Percentiles rank a stretch among this genome's conserved stretches.
Evolutionary conservation across 345 rosid genomes (phyloP).

Genomic region (Eucalyptus polybractea): DNA sequence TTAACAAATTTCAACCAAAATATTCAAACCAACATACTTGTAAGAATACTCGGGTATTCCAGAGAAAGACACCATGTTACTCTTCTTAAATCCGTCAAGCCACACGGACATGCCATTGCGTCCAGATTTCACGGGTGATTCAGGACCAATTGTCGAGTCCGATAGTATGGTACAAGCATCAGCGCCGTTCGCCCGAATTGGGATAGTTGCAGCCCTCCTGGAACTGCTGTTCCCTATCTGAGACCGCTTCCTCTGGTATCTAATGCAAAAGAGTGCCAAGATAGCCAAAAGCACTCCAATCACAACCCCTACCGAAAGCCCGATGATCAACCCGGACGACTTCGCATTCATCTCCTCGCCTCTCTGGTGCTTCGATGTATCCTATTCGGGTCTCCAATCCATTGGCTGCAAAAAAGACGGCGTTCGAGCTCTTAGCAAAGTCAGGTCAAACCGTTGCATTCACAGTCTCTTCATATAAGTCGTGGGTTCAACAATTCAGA

Average conservation of each 20-base stretch:
- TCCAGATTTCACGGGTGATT: conserved; percentile 74
- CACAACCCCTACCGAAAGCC: conserved; percentile 86
- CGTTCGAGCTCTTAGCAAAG: neutral
- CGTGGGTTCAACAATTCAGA: neutral
- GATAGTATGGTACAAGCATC: conserved; percentile 66
- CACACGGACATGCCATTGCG: conserved; percentile 51
- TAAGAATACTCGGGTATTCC: conserved; percentile 93
- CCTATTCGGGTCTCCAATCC: conserved; percentile 19
- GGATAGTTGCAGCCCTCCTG: conserved; percentile 57
- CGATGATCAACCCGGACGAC: conserved; percentile 77
- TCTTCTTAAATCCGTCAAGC: conserved; percentile 72
- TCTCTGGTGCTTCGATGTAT: neutral
- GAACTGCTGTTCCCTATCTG: conserved; percentile 93
- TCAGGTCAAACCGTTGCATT: neutral
- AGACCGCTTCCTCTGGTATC: conserved; percentile 65
- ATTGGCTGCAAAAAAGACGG: conserved; percentile 18
- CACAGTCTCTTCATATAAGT: neutral
- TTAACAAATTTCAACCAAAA: neutral
- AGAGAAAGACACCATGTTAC: conserved; percentile 47
- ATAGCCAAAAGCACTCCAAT: conserved; percentile 80
- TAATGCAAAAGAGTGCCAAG: conserved; percentile 37
- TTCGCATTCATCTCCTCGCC: conserved; percentile 57
- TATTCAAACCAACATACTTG: conserved; percentile 36
- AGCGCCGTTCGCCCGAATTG: conserved; percentile 72
- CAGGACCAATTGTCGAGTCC: conserved; percentile 76